phyloP scores from a whole-genome alignment of 805 yeast species.

The Limtongia smithiae region DNA sequence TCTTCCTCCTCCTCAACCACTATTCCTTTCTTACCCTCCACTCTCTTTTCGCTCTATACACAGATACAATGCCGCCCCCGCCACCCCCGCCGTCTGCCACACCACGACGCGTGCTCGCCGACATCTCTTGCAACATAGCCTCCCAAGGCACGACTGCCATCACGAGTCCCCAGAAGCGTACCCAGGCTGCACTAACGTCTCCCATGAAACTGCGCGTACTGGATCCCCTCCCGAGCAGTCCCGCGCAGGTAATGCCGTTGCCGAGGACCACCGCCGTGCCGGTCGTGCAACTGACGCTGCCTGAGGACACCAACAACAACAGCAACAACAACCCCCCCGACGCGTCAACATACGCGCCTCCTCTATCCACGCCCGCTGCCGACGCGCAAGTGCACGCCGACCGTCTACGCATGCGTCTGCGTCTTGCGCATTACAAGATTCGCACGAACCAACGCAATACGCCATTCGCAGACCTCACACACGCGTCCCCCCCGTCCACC shows the following conservation, averaged over 20 bases:
- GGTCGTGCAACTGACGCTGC: no score
- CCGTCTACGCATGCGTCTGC: conserved; percentile 34
- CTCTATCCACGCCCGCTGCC: neutral
- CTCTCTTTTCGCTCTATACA: neutral
- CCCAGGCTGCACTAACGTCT: no score
- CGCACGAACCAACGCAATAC: conserved; percentile 34
- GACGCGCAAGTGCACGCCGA: conserved; percentile 29
- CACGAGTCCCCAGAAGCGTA: no score
- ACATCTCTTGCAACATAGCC: conserved; percentile 15
- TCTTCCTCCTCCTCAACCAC: neutral
- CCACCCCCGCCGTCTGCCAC: neutral
- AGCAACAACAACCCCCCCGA: no score
- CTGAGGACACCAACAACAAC: no score
- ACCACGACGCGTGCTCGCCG: conserved; percentile 18
- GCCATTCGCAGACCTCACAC: conserved; percentile 33
- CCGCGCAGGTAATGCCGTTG: no score
- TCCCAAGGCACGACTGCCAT: no score
- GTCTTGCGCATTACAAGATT: conserved; percentile 39
- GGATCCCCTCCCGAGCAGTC: no score
- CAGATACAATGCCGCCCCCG: no score
- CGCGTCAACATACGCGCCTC: neutral
- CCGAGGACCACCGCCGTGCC: no score
- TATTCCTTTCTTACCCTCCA: neutral
- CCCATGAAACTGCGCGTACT: no score
- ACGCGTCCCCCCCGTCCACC: no score